Base-by-base conservation (phyloP, 768 basidiomycete species). In the Strobilomyces dryophilus region DNA sequence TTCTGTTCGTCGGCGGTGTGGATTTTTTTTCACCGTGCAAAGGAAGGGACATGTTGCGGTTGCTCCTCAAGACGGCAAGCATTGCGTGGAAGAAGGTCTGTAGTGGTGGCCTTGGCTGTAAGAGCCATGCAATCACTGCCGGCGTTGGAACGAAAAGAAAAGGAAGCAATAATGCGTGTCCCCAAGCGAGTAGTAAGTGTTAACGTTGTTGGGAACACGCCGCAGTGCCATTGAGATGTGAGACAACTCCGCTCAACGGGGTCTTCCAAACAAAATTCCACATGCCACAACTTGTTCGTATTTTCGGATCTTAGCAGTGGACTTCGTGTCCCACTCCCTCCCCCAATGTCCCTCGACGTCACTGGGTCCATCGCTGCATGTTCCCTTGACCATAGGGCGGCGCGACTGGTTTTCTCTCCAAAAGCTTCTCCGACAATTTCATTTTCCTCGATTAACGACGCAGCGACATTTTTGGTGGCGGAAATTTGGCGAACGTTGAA, bases 191-290 rank as follows among this genome's bases (percentile, higher is more conserved):
- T n/a, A 39, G 37, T 10, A 20, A 39, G 40, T 26, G 40, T 12
- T 11, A 24, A 2, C 7, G 29, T 45, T 2, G 42, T n/a, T 18
- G 34, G 60, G n/a, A n/a, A n/a, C n/a, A n/a, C n/a, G n/a, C n/a
- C n/a, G n/a, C 26, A 36, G 42, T 49, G 36, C 26, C 31, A 31
- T 15, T 26, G 46, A 11, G n/a, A n/a, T n/a, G n/a, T n/a, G 17
- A 35, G n/a, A n/a, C 61, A 61, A 61, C 61, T 61, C 61, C 57
- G 61, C 61, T 61, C 49, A 35, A 34, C n/a, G n/a, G n/a, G n/a
- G n/a, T n/a, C n/a, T n/a, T n/a, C n/a, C n/a, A n/a, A n/a, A n/a
- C n/a, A n/a, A n/a, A n/a, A n/a, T n/a, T n/a, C n/a, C n/a, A n/a
- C n/a, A n/a, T n/a, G n/a, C n/a, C n/a, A n/a, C n/a, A n/a, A n/a